Evolutionary conservation across 768 basidiomycete genomes (phyloP), one percentile per base, ranked within the genome.

Genomic region (Lentinula lateritia): DNA sequence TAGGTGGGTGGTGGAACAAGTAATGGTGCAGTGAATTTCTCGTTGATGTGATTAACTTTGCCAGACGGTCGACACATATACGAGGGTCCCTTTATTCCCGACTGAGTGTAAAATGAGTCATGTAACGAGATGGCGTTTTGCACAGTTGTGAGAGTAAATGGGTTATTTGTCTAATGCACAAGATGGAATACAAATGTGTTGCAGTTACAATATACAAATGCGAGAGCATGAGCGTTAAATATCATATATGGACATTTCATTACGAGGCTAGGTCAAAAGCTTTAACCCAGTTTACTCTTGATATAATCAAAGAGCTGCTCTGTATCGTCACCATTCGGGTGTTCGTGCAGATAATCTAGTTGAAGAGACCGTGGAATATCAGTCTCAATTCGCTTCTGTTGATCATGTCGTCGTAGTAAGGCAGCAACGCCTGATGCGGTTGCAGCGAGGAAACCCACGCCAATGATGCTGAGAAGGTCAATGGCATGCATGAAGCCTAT

Each of bases 401-500:
- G 16, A 43, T 52, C 50, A 34, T 52, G 16, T 9, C 50, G 45
- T 28, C 59, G 48, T 13, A 60, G 35, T 18, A 60, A 2, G 23
- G 59, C 50, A 4, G 59, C 59, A 35, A 60, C 15, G 28, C 59
- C 48, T 41, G 50, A 42, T 7, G 59, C 59, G 15, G 20, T 34
- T 2, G 38, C 50, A 32, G 59, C 59, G 48, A 60, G 32, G 39
- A 60, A 28, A 18, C 48, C 59, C 6, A 60, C 59, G 2, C 50
- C 59, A n/a, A 60, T 2, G 35, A 60, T 52, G 13, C 50, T 52
- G 16, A 60, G n/a, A n/a, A 60, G 50, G 10, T 60, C 59, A 15
- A 60, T 50, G 36, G 52, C 20, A 16, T 50, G 48, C 50, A 60
- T 60, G 50, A 60, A 60, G 16, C 59, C 59, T 42, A 60, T 43